These are phyloP conservation scores for Amorphotheca resinae DNA, from an alignment of 495 filamentous ascomycete species.

Conservation along the genomic window DNA sequence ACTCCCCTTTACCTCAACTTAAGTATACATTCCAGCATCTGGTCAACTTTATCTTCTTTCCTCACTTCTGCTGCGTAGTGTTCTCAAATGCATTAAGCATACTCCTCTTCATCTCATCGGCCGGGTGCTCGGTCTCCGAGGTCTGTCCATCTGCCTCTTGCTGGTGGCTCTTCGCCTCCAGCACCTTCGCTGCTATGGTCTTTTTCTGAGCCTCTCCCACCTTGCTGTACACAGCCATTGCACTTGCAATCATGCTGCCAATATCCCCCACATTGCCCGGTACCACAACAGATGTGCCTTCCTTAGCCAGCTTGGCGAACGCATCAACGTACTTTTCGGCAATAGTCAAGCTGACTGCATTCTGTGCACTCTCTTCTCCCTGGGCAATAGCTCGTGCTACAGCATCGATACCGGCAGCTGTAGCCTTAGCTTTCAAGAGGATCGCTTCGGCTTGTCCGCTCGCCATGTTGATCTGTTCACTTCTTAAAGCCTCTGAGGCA, in stretches of 20 bases:
- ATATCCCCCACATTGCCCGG: constrained; percentile 98
- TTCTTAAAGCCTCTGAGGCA: constrained; percentile 80
- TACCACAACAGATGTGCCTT: constrained; percentile 88
- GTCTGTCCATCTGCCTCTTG: constrained; percentile 11
- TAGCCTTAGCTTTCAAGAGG: constrained; percentile 69
- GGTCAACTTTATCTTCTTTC: constrained; percentile 14
- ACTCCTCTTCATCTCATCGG: constrained; percentile 34
- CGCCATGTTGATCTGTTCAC: constrained; percentile 86
- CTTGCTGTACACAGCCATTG: constrained; percentile 91
- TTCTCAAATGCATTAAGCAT: constrained; percentile 43
- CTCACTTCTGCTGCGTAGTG: constrained; percentile 29
- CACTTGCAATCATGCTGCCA: constrained; percentile 91
- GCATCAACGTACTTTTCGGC: constrained; percentile 98
- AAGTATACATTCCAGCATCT: neutral
- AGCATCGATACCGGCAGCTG: constrained; percentile 74
- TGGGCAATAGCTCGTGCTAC: constrained; percentile 61
- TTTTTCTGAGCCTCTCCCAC: constrained; percentile 75
- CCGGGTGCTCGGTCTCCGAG: constrained; percentile 16
- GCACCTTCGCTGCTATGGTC: constrained; percentile 41
- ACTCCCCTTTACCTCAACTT: neutral
- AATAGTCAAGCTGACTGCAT: constrained; percentile 71
- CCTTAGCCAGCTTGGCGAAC: constrained; percentile 79
- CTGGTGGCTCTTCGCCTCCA: constrained; percentile 20
- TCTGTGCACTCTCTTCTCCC: constrained; percentile 61
- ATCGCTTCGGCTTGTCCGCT: constrained; percentile 91